Base-by-base conservation (phyloP, 495 filamentous ascomycete genomes). In the Tuber calosporum region DNA sequence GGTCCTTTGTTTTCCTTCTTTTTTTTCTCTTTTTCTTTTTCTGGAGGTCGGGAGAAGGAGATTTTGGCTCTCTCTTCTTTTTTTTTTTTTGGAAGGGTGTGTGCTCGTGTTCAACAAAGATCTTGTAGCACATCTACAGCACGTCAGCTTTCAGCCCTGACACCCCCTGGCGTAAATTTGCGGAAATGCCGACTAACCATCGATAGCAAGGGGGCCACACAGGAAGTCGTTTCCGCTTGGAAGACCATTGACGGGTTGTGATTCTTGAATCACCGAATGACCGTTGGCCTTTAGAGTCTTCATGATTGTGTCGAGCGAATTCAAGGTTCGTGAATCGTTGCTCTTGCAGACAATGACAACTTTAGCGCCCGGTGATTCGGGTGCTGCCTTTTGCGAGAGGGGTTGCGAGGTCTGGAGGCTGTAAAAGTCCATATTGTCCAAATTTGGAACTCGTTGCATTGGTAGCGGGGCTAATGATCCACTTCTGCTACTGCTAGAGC, bases 271-370 rank as follows among this genome's bases (percentile, higher is more conserved):
- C 6, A 78, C 76, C 1, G 75, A 73, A 58, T 78, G 76, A 17
- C 76, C 76, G 17, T 68, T 78, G 38, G 76, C 76, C 40, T 78
- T 78, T 41, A 78, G 17, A 22, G 70, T 78, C 48, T 68, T 77
- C 76, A 78, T 78, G 36, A 78, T 78, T 4, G 70, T 78, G 22
- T 78, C 75, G 20, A 78, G 75, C 5, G 76, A 78, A 43, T 39
- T 77, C n/a, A 78, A 38, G 15, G 75, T 78, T 30, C 75, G 67
- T n/a, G 71, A 67, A 67, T 78, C 75, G 36, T 77, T 78, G 22
- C 74, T 77, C 39, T 78, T 78, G 41, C 76, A 78, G n/a, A 78
- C 75, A 77, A 78, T 78, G 2, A 78, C 76, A 66, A 78, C 76
- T 22, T 53, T 77, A n/a, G 71, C 76, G 9, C 76, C 76, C 3